Conservation (phyloP, 768 basidiomycete genomes). For the Paxillus involutus region DNA sequence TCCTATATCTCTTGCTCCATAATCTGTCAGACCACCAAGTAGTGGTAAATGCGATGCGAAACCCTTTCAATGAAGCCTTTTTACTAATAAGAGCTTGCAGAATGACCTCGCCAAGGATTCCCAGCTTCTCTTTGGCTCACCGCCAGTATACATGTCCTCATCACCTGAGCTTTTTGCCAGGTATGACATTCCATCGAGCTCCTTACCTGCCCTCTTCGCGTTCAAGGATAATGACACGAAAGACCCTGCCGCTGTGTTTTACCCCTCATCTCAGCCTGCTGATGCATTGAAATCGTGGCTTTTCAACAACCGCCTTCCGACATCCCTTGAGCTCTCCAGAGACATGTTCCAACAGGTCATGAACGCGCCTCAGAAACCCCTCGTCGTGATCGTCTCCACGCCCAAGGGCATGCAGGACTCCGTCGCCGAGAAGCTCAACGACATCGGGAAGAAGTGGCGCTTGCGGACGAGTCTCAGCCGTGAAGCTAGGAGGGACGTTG, state of each 20-base stretch:
- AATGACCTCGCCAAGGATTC: conserved; percentile 56
- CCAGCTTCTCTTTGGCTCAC: conserved; percentile 47
- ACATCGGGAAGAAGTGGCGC: conserved; percentile 64
- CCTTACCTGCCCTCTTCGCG: conserved; percentile 65
- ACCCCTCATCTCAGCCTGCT: conserved; percentile 4
- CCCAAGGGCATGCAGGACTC: conserved; percentile 34
- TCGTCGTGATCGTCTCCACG: conserved; percentile 75
- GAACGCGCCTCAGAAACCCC: conserved; percentile 71
- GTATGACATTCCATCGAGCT: conserved; percentile 34
- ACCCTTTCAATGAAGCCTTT: neutral
- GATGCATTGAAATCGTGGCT: conserved; percentile 52
- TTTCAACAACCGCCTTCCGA: conserved; percentile 68
- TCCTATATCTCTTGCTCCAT: conserved; percentile 61
- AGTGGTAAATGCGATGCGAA: conserved; percentile 27
- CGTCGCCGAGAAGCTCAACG: conserved; percentile 47
- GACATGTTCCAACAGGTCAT: conserved; percentile 85
- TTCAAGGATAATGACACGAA: conserved; percentile 58
- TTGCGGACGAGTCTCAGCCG: conserved; percentile 24
- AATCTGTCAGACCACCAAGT: conserved; percentile 29
- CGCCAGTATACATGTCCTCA: conserved; percentile 46
- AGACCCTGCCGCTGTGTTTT: conserved; percentile 46
- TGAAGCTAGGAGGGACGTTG: conserved; percentile 49
- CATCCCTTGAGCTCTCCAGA: conserved; percentile 68
- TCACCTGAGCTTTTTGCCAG: conserved; percentile 31
- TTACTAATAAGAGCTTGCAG: conserved; percentile 28